Evolutionary conservation across 192 early-diverging fungal species (phyloP).

Genomic region (Coemansia erecta): DNA sequence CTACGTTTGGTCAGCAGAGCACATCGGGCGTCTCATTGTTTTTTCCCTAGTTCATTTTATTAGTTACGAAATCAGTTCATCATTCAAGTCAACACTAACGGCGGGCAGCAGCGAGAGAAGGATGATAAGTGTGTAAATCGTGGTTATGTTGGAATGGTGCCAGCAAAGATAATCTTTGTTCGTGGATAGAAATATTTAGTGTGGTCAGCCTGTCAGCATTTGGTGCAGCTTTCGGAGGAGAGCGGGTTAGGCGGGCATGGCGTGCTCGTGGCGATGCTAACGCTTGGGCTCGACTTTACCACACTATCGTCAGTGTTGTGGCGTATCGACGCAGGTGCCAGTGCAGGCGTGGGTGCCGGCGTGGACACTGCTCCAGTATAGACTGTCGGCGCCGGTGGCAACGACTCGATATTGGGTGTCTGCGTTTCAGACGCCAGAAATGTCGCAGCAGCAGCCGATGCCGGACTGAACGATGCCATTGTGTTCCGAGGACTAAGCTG

Average conservation of each 20-base stretch:
- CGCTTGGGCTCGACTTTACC: background rate
- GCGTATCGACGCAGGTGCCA: too few species aligned
- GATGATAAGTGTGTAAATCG: too few species aligned
- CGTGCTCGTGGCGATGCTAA: constrained; percentile 12
- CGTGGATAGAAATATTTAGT: too few species aligned
- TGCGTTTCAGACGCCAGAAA: constrained; percentile 1
- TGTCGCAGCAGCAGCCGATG: background rate
- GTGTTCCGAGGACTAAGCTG: constrained; percentile 27
- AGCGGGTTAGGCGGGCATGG: constrained; percentile 9
- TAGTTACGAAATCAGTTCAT: too few species aligned
- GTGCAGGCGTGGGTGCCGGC: background rate
- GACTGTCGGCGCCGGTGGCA: background rate
- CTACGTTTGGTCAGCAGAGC: too few species aligned
- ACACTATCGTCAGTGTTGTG: background rate
- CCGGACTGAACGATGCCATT: constrained; percentile 3
- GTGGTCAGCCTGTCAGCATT: constrained; percentile 8
- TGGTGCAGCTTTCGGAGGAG: constrained; percentile 29
- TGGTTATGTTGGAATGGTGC: too few species aligned
- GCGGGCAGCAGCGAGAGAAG: too few species aligned
- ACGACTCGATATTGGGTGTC: background rate
- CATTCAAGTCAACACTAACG: too few species aligned
- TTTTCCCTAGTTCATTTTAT: too few species aligned
- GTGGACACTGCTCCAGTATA: background rate
- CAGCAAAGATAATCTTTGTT: too few species aligned
- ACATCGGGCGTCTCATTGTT: too few species aligned